phyloP scores from a whole-genome alignment of 768 basidiomycete genomes.

The Podaxis pistillaris region DNA sequence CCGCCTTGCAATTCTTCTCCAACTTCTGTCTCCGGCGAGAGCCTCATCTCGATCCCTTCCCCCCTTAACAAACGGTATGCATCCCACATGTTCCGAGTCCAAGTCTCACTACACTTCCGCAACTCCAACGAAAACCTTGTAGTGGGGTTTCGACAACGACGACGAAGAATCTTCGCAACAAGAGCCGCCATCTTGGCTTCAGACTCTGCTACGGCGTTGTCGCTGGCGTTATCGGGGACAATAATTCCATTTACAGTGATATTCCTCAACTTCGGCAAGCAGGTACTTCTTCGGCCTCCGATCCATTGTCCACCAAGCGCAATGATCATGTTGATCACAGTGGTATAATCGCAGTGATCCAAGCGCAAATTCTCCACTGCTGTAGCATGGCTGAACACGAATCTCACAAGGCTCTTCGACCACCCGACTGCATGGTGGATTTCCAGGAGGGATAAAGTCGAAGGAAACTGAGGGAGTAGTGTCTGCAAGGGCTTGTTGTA shows the following conservation, averaged over 20 bases:
- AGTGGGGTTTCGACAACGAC: background rate
- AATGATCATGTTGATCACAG: background rate
- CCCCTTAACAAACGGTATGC: background rate
- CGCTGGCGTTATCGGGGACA: background rate
- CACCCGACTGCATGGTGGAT: background rate
- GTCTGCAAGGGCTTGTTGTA: background rate
- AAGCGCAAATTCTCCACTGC: background rate
- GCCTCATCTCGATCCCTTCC: background rate
- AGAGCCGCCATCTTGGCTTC: background rate
- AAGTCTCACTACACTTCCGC: background rate
- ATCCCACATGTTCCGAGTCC: background rate
- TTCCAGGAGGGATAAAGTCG: background rate
- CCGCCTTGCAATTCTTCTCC: too few species aligned
- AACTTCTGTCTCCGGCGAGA: too few species aligned
- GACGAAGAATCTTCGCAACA: background rate
- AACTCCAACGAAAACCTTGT: background rate
- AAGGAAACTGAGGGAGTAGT: background rate
- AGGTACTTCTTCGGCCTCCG: too few species aligned
- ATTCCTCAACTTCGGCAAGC: background rate
- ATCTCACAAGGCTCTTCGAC: background rate
- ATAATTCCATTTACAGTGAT: background rate
- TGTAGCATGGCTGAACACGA: background rate
- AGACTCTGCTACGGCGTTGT: background rate
- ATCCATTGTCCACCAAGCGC: background rate
- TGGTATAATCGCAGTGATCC: background rate